Base-by-base conservation (phyloP, 1,284 basidiomycete genomes). In the Ceratobasidium papillatum region DNA sequence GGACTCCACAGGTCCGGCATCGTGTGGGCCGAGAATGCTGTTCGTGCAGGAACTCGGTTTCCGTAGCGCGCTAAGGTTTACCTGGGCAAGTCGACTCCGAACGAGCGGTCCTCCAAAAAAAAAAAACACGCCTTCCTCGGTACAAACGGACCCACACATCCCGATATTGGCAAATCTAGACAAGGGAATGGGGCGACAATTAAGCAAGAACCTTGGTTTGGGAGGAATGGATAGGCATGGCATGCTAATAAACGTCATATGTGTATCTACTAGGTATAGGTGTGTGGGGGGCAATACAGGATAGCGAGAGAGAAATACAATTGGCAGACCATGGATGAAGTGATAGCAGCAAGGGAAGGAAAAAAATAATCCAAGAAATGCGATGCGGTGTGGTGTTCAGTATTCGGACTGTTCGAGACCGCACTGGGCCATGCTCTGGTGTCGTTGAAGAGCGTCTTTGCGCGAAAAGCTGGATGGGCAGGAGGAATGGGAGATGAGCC, bases 351-450 rank as follows among this genome's bases (percentile, higher is more conserved):
- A 25, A 19, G 25, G 49, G n/a, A 25, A 41, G 22, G 47, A 12
- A 19, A 41, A 41, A 17, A 41, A 25, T 36, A n/a, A 41, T 41
- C 17, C n/a, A 27, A 22, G 38, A n/a, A 43, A 27, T 22, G 8
- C 8, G 38, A 27, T 7, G 14, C 14, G 36, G 0, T 41, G 58
- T 9, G 8, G 59, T 11, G 22, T 17, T 62, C 34, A 72, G 27
- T 72, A 41, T 5, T 72, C 69, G 19, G 32, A 56, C 19, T 11
- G n/a, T 38, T 72, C 69, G 45, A 72, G 32, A 36, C 69, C 58
- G 69, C 58, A 72, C 36, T 72, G 69, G 14, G 58, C 69, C 69
- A 72, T 72, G 34, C 69, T 72, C 69, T 72, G 69, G 36, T 62
- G 69, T 72, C 58, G 69, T 36, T 51, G 69, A 2, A 72, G 47